A percentile compares a stretch with the other conserved stretches of the same genome.
Conservation (phyloP, 768 basidiomycete species). For the Rhodotorula toruloides region DNA sequence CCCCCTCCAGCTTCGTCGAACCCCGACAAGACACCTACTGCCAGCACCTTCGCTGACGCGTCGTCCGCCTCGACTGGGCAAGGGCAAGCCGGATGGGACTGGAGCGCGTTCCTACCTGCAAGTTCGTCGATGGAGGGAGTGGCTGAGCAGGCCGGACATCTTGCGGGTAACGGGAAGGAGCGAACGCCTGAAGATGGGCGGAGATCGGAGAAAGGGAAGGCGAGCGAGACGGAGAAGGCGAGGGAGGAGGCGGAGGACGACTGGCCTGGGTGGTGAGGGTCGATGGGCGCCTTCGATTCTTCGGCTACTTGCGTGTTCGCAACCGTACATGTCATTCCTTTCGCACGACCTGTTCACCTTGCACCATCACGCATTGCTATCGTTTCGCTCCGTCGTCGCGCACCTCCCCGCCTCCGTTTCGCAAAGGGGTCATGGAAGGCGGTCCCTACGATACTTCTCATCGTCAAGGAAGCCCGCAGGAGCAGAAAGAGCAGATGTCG, state of each 20-base stretch:
- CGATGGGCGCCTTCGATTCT: background rate
- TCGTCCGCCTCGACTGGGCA: background rate
- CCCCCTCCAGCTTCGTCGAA: too few species aligned
- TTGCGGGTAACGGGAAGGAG: background rate
- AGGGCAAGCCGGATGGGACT: slow-evolving; percentile 18
- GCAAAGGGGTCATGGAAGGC: too few species aligned
- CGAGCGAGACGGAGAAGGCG: background rate
- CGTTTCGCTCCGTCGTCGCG: too few species aligned
- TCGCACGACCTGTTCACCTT: too few species aligned
- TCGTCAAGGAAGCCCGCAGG: too few species aligned
- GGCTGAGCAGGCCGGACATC: background rate
- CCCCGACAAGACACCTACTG: background rate
- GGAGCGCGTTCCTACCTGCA: slow-evolving; percentile 24
- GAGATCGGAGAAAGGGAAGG: background rate
- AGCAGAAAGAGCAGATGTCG: too few species aligned
- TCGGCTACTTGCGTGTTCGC: background rate
- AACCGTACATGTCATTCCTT: too few species aligned
- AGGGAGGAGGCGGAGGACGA: background rate
- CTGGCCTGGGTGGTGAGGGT: background rate
- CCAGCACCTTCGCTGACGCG: background rate
- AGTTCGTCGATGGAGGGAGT: background rate
- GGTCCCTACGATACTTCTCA: too few species aligned
- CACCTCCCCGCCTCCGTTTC: too few species aligned
- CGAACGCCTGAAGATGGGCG: background rate
- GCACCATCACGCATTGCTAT: too few species aligned